Evolutionary conservation across 805 yeast species (phyloP), one percentile per base, ranked within the genome.

Genomic region (Saturnispora galanensis): DNA sequence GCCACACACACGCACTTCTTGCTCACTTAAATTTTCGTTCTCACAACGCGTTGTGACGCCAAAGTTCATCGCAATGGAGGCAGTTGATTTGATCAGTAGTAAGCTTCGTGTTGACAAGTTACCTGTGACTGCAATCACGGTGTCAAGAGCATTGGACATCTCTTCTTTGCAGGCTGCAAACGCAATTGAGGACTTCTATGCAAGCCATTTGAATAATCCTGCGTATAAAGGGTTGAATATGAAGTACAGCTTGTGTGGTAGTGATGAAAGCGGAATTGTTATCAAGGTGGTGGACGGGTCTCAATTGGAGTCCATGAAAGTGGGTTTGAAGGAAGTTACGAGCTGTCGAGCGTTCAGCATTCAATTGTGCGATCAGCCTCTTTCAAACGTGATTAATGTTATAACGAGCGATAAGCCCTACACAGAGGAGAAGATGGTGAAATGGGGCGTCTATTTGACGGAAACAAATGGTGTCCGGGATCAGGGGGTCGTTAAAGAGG

Each of bases 401-500:
- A 41, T 38, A 5, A 35, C 50, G 10, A 38, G 37, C 26, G 26
- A 21, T 3, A 39, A 45, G 26, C 43, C 44, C 4, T 52, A 52
- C 39, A 46, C 50, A 2, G 43, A 47, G 10, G 57, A 50, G 15
- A 55, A 50, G 34, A 49, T 55, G 40, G 40, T 28, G 2, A 47
- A 46, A 17, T 59, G 62, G 56, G 64, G 60, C 4, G 40, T 57
- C 2, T 50, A 59, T 17, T 46, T 44, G 26, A 52, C 60, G 2
- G 33, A 42, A 4, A 48, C 55, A 1, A 37, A 38, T 13, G 49
- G 47, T n/a, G 10, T 36, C 17, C 4, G n/a, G 3, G 38, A 39
- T 12, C 12, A 12, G 15, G 7, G 9, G n/a, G 5, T 18, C 12
- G 29, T n/a, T 18, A 30, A 38, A 36, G 11, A 11, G 9, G 31